Evolutionary conservation across 2,329 filamentous ascomycete genomes (phyloP).

Genomic region (Lecanicillium sp.): DNA sequence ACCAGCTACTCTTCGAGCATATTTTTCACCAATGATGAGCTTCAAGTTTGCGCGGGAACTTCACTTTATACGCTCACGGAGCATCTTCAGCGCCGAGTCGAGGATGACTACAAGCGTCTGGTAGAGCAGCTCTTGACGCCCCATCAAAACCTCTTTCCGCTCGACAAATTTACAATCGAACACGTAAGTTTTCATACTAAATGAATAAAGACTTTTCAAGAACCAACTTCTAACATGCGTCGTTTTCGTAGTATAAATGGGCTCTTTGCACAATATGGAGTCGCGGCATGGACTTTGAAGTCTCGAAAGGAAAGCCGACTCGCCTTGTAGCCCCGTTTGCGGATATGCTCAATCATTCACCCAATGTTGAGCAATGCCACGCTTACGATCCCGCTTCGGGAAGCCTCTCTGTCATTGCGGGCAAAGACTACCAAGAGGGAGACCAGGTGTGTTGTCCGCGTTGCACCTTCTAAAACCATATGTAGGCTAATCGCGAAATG

Average conservation of each 20-base stretch:
- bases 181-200: slow-evolving; percentile 21
- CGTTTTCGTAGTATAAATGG: slow-evolving; percentile 25
- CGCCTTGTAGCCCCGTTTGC: slow-evolving; percentile 22
- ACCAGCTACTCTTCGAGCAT: slow-evolving; percentile 24
- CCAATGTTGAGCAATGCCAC: slow-evolving; percentile 24
- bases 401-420: slow-evolving; percentile 19
- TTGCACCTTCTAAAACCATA: background rate
- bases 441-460: slow-evolving; percentile 22
- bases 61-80: slow-evolving; percentile 24
- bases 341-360: slow-evolving; percentile 28
- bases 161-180: slow-evolving; percentile 22
- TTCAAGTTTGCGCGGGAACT: slow-evolving; percentile 22
- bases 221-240: background rate
- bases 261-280: slow-evolving; percentile 18
- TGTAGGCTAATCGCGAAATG: slow-evolving; percentile 2
- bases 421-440: slow-evolving; percentile 19
- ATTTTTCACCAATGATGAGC: slow-evolving; percentile 24
- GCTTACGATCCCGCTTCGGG: slow-evolving; percentile 22
- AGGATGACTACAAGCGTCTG: slow-evolving; percentile 21
- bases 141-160: slow-evolving; percentile 23
- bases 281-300: slow-evolving; percentile 25
- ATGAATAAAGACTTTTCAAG: background rate
- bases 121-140: slow-evolving; percentile 18
- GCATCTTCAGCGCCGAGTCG: slow-evolving; percentile 19
- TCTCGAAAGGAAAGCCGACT: background rate